Evolutionary conservation across 2,329 filamentous ascomycete genomes (phyloP), one percentile per base, ranked within the genome.

Genomic region (Pseudogymnoascus sp.): DNA sequence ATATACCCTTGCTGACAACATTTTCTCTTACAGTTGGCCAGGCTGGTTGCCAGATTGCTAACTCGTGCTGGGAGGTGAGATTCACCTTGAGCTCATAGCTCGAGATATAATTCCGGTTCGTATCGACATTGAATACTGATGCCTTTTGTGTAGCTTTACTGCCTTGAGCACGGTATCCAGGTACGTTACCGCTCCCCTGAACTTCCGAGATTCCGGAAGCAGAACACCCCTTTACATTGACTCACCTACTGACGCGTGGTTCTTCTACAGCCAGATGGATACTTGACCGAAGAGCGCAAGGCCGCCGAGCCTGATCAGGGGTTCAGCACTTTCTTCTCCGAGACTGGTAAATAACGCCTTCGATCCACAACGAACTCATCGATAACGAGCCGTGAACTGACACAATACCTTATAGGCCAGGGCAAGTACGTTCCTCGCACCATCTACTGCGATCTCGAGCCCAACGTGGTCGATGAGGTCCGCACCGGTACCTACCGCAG

Each of bases 281-380:
- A 90, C 83, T 87, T 99, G 79, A 97, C 93, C 70, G 93, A 97
- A 77, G 93, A 97, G 85, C 92, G 93, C 81, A 97, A 97, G 85
- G 87, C 86, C 73, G 87, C 87, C 76, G 90, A 96, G 69, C 90
- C 92, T 69, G 95, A 97, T 78, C 90, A 97, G 76, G 95, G 95
- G 71, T 99, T 99, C 87, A 97, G 93, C 85, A 99, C 95, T 75
- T 99, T 99, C 87, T 99, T 99, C 86, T 97, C 93, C 72, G 95
- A 99, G 86, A 97, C 95, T 75, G 93, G 95, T 97, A 90, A 71
- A 82, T 70, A 62, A 59, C 17, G 33, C 59, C 59, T 62, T n/a
- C 38, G 62, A 17, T 61, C 50, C 38, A 17, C 44, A 53, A 64
- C 50, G 53, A 53, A 63, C 50, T 26, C 36, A 50, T 6, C 28